These are phyloP conservation scores for Rhizopogon hawkerae DNA, from an alignment of 1,284 basidiomycete species.

Conservation along the genomic window DNA sequence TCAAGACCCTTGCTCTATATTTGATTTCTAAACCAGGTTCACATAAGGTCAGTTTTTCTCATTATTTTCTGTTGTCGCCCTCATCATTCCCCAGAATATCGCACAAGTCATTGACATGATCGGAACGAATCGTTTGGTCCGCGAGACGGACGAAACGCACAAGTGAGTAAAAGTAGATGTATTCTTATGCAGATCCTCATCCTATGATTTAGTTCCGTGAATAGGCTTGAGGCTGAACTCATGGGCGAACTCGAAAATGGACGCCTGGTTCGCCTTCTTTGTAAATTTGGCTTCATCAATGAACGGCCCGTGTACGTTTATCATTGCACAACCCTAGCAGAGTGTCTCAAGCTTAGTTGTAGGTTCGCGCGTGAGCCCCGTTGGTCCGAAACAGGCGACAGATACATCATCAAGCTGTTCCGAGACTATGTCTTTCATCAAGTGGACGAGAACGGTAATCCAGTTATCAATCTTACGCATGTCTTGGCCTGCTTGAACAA, in stretches of 20 bases:
- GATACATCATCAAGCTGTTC: conserved; percentile 98
- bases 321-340: not conserved
- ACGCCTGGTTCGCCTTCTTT: conserved; percentile 82
- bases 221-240: conserved; percentile 79
- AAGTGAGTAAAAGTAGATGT: conserved; percentile 39
- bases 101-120: conserved; percentile 77
- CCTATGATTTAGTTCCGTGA: conserved; percentile 25
- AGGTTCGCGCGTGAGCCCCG: conserved; percentile 92
- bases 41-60: conserved; percentile 39
- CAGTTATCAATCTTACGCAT: conserved; percentile 85
- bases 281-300: conserved; percentile 97
- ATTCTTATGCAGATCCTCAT: conserved; percentile 1
- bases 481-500: conserved; percentile 90
- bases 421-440: conserved; percentile 98
- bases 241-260: conserved; percentile 95
- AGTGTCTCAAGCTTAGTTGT: conserved; percentile 8
- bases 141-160: conserved; percentile 80
- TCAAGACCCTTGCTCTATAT: conserved; percentile 75
- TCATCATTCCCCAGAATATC: conserved; percentile 46
- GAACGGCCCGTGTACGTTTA: conserved; percentile 86
- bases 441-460: conserved; percentile 84
- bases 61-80: not conserved
- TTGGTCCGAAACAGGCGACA: conserved; percentile 97
- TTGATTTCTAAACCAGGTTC: conserved; percentile 68
- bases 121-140: conserved; percentile 55